Evolutionary conservation across 2,329 filamentous ascomycete species (phyloP), one percentile per base, ranked within the genome.

Genomic region (Pochonia chlamydosporia): DNA sequence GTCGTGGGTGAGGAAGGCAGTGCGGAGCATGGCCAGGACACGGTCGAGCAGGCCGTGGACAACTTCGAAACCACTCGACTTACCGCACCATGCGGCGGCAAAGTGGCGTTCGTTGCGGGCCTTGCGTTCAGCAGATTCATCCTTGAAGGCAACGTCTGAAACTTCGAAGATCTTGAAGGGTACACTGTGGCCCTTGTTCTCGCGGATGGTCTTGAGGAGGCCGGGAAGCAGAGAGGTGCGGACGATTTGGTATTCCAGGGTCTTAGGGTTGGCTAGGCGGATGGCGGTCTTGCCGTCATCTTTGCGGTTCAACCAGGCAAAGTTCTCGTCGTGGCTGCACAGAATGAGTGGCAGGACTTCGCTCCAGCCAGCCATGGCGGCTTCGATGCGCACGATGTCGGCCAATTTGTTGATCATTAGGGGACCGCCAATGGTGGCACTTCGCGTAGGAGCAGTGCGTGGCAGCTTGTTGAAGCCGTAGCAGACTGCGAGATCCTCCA

Each of bases 291-390:
- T 84, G 54, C 89, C 89, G 59, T 95, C 87, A 56, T 96, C 91
- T 62, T 84, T 83, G 62, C 90, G 85, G 71, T 96, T 96, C 13
- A 99, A 75, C 87, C 89, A 96, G 50, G 78, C 85, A 66, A 97
- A 99, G 73, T 99, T 99, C 76, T 99, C 93, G 62, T 97, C 92
- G 66, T 96, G 90, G 40, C 89, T 95, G 76, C 93, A 99, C 47
- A 99, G 81, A 56, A 96, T 97, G 24, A 99, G 77, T 23, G 93
- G 92, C 80, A 99, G 85, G 47, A 96, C 92, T 72, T 99, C 93
- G 47, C 82, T 85, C 93, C 93, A 99, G 50, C 93, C 93, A 5
- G 92, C 86, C 82, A 96, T 93, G 46, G 91, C 92, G 43, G 87
- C 81, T 67, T 99, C 93, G 46, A 84, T 73, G 46, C 93, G 86